Conservation (phyloP, 768 basidiomycete genomes). For the Xerocomellus intermedius region DNA sequence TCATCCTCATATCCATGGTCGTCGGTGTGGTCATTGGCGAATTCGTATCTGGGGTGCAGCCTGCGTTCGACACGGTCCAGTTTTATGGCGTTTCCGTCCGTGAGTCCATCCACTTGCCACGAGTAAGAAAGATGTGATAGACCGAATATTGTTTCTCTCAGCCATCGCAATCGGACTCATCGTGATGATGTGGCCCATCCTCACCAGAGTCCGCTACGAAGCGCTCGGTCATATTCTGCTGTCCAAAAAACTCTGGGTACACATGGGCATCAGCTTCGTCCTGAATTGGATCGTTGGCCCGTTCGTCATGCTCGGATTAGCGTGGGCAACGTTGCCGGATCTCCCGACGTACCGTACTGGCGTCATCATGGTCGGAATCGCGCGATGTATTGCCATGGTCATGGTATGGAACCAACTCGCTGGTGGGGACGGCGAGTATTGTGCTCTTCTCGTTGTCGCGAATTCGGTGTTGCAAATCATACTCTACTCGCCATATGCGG, state of each 20-base stretch:
- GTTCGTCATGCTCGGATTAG: slow-evolving; percentile 78
- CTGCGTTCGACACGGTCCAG: slow-evolving; percentile 59
- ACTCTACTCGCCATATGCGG: slow-evolving; percentile 62
- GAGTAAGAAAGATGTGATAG: background rate
- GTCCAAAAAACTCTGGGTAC: slow-evolving; percentile 56
- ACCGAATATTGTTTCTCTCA: slow-evolving; percentile 25
- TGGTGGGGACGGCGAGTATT: slow-evolving; percentile 65
- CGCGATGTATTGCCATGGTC: slow-evolving; percentile 55
- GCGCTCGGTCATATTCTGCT: slow-evolving; percentile 55
- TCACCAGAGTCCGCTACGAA: slow-evolving; percentile 78
- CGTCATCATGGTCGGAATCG: slow-evolving; percentile 73
- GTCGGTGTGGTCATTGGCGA: slow-evolving; percentile 73
- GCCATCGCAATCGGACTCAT: slow-evolving; percentile 81
- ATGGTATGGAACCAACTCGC: slow-evolving; percentile 83
- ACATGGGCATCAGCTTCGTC: slow-evolving; percentile 63
- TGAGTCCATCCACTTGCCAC: slow-evolving; percentile 36
- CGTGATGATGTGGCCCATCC: slow-evolving; percentile 87
- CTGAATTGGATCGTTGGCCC: slow-evolving; percentile 84
- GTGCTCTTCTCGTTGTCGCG: slow-evolving; percentile 76
- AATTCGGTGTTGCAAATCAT: slow-evolving; percentile 80
- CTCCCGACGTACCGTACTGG: slow-evolving; percentile 72
- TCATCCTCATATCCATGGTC: slow-evolving; percentile 73
- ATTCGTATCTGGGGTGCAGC: slow-evolving; percentile 57
- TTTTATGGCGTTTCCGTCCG: slow-evolving; percentile 76
- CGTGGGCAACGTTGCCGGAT: slow-evolving; percentile 85